Evolutionary conservation across 495 filamentous ascomycete genomes (phyloP), one percentile per base, ranked within the genome.

Genomic region (Penicillium egyptiacum): DNA sequence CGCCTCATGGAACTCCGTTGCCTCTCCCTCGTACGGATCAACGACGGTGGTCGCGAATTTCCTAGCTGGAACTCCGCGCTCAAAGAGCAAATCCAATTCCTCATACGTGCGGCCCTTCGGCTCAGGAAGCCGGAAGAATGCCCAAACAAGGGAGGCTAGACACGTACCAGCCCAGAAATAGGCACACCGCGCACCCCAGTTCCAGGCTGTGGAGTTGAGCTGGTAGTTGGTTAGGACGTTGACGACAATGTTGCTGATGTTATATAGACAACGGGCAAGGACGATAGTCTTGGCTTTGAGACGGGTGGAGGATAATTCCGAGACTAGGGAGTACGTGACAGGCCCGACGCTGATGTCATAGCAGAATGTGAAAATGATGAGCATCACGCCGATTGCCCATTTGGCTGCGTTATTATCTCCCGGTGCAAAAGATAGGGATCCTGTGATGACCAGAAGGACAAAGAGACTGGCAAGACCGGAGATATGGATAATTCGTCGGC

Each of bases 341-440:
- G 86, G 88, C 0, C 88, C 88, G 20, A 91, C 83, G 5, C 84
- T 85, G 48, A 81, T 68, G 60, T 88, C 84, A 67, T 91, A 91
- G 42, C 80, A 74, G 61, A 87, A 71, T 1, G 85, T 83, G 74
- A 83, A 89, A 53, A 84, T 66, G 23, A 89, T 64, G 64, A 90
- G 76, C 66, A 89, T 84, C 0, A 73, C 77, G 30, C 79, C 72
- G 25, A 70, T 65, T 14, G 62, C 62, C 68, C 68, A 73, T 46
- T 62, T 61, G 16, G 63, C 62, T 4, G 61, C 55, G 10, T 33
- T 60, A 53, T 65, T 64, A 9, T 53, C 55, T 78, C 82, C 57
- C 81, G 78, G 71, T 0, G 82, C 77, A n/a, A 89, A 74, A 2
- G 80, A 81, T 7, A 87, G 66, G 64, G 87, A 86, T 4, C 86